Evolutionary conservation across 2,329 filamentous ascomycete species (phyloP).

Genomic region (Microcera coccophila): DNA sequence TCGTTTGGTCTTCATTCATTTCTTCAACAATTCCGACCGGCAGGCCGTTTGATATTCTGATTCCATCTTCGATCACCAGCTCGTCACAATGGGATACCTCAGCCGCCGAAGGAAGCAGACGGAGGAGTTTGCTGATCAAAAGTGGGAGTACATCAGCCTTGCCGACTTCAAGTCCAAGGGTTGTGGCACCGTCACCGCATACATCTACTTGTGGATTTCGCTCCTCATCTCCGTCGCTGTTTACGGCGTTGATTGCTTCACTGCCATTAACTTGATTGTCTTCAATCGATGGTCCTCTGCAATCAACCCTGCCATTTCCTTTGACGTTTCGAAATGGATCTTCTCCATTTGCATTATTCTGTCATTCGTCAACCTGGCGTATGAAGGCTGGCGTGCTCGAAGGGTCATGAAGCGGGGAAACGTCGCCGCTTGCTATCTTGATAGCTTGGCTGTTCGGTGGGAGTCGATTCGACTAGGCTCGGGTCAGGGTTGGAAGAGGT

Average conservation of each 20-base stretch:
- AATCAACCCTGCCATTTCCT: conserved; percentile 72
- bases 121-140: conserved; percentile 74
- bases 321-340: conserved; percentile 86
- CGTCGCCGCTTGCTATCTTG: conserved; percentile 87
- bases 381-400: conserved; percentile 74
- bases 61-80: conserved; percentile 3
- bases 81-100: conserved; percentile 60
- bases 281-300: conserved; percentile 87
- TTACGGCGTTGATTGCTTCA: conserved; percentile 88
- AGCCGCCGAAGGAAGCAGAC: conserved; percentile 58
- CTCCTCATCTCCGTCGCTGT: conserved; percentile 75
- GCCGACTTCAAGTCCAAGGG: conserved; percentile 81
- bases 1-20: conserved; percentile 9
- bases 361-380: conserved; percentile 77
- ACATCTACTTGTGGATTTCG: conserved; percentile 79
- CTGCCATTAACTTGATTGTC: conserved; percentile 81
- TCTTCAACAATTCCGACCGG: conserved; percentile 7
- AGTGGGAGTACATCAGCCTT: conserved; percentile 84
- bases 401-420: conserved; percentile 80
- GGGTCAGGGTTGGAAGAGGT: conserved; percentile 79
- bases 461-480: conserved; percentile 74
- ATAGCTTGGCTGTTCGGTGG: conserved; percentile 77
- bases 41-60: conserved; percentile 12
- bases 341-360: conserved; percentile 89
- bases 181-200: conserved; percentile 73